phyloP scores from a whole-genome alignment of 768 basidiomycete genomes.

The Mycena maculata region DNA sequence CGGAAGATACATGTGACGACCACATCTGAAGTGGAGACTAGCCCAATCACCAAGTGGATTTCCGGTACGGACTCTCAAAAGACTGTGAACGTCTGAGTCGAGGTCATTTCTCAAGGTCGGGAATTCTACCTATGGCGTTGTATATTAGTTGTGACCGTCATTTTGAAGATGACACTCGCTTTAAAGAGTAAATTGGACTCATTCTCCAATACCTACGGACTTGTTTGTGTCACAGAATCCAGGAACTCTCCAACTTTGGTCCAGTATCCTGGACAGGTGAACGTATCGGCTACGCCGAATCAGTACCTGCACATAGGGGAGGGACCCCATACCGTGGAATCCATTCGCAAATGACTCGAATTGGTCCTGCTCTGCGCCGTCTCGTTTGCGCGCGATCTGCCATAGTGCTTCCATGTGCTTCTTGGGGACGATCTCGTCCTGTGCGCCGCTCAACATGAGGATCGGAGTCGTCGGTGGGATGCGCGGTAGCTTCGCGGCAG shows the following conservation, averaged over 20 bases:
- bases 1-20: conserved; percentile 20
- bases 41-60: conserved; percentile 2
- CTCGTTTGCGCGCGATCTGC: conserved; percentile 48
- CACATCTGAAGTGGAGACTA: neutral
- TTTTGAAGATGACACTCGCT: too few species aligned
- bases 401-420: conserved; percentile 65
- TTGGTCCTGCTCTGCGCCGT: conserved; percentile 8
- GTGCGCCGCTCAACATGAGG: conserved; percentile 68
- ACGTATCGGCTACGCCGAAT: neutral
- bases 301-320: neutral
- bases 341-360: conserved; percentile 12
- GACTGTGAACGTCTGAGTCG: neutral
- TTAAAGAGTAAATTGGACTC: too few species aligned
- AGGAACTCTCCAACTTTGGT: conserved; percentile 45
- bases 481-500: conserved; percentile 50
- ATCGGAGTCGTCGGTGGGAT: conserved; percentile 62
- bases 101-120: too few species aligned
- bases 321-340: neutral
- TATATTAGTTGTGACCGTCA: too few species aligned
- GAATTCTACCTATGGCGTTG: too few species aligned
- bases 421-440: conserved; percentile 65
- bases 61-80: neutral
- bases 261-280: conserved; percentile 48
- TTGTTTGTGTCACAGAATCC: neutral
- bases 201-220: too few species aligned